Base-by-base conservation (phyloP, 768 basidiomycete genomes). In the Paxillus rubicundulus region DNA sequence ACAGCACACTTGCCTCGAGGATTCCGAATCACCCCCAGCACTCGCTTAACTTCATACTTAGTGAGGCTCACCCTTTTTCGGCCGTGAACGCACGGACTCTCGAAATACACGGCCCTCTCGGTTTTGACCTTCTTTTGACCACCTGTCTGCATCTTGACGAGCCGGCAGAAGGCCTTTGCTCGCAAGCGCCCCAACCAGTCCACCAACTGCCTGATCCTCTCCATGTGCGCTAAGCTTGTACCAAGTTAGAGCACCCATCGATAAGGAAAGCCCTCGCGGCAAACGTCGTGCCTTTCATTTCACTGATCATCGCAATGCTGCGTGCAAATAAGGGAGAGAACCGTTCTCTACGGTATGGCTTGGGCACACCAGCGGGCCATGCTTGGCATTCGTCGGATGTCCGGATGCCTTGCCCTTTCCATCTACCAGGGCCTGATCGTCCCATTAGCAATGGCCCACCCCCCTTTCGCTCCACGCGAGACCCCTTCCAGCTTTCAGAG, bases 271-370 rank as follows among this genome's bases (percentile, higher is more conserved):
- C 27, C 34, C 34, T 37, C 50, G 47, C 58, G 49, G 52, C 47
- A 52, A 27, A 33, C 52, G 21, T 60, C 62, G 60, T 64, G 66
- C 36, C 54, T 61, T 68, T 64, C 62, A 69, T 67, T 60, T 65
- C 61, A 55, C 61, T 61, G 59, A 66, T 65, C 65, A 62, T 53
- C 63, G 53, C 60, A 53, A 21, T 51, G 18, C 41, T 16, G 37
- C 47, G 34, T 60, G 58, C 30, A 7, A 30, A 30, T 30, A 30
- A 30, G 30, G 10, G 10, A 10, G 27, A 28, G 10, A 1, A 30
- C 30, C 10, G 30, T 30, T 9, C 9, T 30, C 30, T 30, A 30
- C 10, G 30, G 30, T 30, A 9, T 30, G 30, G 8, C 30, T 5
- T 9, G 5, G 30, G 30, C 8, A 30, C 7, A 30, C 30, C 49